Conservation (phyloP, 1,139 yeast species). For the Blastobotrys arbuscula region DNA sequence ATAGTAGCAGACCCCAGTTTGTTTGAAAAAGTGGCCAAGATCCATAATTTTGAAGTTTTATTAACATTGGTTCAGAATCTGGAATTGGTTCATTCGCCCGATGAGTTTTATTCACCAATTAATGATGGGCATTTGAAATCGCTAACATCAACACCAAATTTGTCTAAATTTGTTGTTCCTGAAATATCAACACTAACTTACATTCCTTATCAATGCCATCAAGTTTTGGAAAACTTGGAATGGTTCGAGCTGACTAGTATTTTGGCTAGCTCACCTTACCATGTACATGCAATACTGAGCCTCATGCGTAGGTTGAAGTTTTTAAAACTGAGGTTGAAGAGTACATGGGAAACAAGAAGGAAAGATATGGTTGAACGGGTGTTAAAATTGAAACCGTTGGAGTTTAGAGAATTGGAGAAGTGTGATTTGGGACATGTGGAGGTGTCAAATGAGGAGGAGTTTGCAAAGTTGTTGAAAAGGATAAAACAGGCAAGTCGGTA, state of each 20-base stretch:
- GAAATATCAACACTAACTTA: neutral
- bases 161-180: neutral
- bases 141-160: neutral
- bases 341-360: neutral
- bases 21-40: neutral
- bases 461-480: no score
- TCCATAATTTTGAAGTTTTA: neutral
- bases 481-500: no score
- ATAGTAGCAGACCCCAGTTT: neutral
- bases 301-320: neutral
- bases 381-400: neutral
- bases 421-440: neutral
- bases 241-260: neutral
- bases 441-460: no score
- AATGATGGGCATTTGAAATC: neutral
- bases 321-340: neutral
- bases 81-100: neutral
- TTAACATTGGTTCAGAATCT: neutral
- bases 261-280: neutral
- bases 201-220: neutral
- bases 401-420: neutral
- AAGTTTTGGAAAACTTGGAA: neutral
- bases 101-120: neutral
- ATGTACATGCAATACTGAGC: neutral
- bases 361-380: neutral